Conservation (phyloP, 495 filamentous ascomycete species). For the Penicillium cosmopolitanum region DNA sequence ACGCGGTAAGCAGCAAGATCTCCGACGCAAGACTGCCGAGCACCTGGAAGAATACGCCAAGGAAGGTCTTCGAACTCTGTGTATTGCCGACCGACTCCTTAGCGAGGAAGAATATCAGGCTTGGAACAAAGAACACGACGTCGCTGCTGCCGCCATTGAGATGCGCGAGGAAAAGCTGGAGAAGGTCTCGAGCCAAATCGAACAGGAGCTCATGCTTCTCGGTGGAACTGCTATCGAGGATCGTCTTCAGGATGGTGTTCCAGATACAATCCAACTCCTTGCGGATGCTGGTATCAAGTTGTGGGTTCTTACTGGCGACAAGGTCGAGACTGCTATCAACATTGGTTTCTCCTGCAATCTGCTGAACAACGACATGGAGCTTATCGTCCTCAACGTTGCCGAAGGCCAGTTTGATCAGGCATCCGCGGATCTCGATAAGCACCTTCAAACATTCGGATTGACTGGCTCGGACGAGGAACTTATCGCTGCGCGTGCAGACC, state of each 20-base stretch:
- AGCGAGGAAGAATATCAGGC: conserved; percentile 82
- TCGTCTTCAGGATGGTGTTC: conserved; percentile 94
- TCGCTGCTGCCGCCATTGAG: conserved; percentile 80
- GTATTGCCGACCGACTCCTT: conserved; percentile 85
- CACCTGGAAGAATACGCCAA: conserved; percentile 96
- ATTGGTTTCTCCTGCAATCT: conserved; percentile 99
- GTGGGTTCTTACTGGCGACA: conserved; percentile 99
- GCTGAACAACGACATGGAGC: conserved; percentile 95
- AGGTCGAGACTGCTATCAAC: conserved; percentile 99
- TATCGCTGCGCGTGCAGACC: conserved; percentile 73
- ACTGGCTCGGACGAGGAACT: conserved; percentile 90
- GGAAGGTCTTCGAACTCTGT: conserved; percentile 93
- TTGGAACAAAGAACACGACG: conserved; percentile 86
- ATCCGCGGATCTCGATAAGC: conserved; percentile 69
- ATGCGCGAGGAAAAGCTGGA: conserved; percentile 95
- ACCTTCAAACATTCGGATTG: conserved; percentile 73
- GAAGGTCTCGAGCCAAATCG: conserved; percentile 84
- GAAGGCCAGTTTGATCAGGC: conserved; percentile 70
- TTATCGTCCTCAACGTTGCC: conserved; percentile 86
- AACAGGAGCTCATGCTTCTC: conserved; percentile 84
- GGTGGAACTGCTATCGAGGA: conserved; percentile 99
- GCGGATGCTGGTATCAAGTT: conserved; percentile 96
- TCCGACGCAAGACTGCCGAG: conserved; percentile 82
- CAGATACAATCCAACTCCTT: conserved; percentile 91
- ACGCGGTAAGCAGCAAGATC: conserved; percentile 81